These are phyloP conservation scores for Hygrocybe punicea DNA, from an alignment of 768 basidiomycete genomes.

Conservation along the genomic window DNA sequence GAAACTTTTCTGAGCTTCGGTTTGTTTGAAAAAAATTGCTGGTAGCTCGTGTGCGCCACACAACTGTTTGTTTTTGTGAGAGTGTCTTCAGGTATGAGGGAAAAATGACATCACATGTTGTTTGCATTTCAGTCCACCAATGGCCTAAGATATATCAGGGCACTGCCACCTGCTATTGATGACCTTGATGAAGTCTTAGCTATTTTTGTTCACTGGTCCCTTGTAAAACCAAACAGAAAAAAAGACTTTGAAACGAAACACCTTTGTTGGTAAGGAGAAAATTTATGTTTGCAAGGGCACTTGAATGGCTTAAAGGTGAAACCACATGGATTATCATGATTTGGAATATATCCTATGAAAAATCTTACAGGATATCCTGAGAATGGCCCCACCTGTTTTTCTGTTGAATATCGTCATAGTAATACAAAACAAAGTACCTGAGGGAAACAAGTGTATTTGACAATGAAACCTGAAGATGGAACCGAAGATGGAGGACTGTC, in stretches of 20 bases:
- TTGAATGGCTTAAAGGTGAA: slow-evolving; percentile 36
- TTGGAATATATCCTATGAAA: slow-evolving; percentile 24
- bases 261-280: slow-evolving; percentile 33
- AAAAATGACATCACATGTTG: slow-evolving; percentile 11
- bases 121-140: slow-evolving; percentile 30
- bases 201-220: slow-evolving; percentile 33
- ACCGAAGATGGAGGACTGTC: slow-evolving; percentile 28
- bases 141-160: slow-evolving; percentile 28
- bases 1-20: slow-evolving; percentile 20
- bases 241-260: slow-evolving; percentile 27
- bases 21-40: slow-evolving; percentile 28
- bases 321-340: slow-evolving; percentile 33
- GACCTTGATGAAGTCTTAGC: slow-evolving; percentile 36
- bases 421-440: slow-evolving; percentile 4
- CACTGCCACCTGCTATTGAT: slow-evolving; percentile 27
- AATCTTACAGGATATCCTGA: slow-evolving; percentile 26
- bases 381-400: slow-evolving; percentile 1
- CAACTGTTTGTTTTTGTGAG: slow-evolving; percentile 27
- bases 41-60: slow-evolving; percentile 20
- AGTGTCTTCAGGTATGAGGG: slow-evolving; percentile 19
- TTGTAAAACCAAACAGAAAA: slow-evolving; percentile 18
- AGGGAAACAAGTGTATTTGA: slow-evolving; percentile 13
- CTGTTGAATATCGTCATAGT: slow-evolving; percentile 20
- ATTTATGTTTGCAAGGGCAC: slow-evolving; percentile 19
- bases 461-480: slow-evolving; percentile 20